Base-by-base conservation (phyloP, 371 early-diverging fungal genomes). In the Mucor circinelloides region DNA sequence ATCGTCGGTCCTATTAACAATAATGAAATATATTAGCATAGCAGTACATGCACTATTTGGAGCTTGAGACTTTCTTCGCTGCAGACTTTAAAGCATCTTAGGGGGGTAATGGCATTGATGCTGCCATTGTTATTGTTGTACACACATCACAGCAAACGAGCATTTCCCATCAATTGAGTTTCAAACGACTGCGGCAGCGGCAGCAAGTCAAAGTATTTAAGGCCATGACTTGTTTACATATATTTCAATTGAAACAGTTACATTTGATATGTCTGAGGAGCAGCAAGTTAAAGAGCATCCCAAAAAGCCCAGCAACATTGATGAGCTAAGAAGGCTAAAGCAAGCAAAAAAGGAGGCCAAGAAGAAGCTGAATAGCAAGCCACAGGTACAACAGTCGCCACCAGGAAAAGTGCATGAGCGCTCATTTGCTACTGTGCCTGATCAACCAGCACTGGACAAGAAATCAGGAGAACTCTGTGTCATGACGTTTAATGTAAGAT, bases 401-500 rank as follows among this genome's bases (percentile, higher is more conserved):
- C 46, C 65, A 27, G 67, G 64, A 2, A 60, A 64, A 32, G 73
- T 75, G 13, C 48, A 71, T 12, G 30, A 52, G 12, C 80, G 80
- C 10, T 19, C 44, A 6, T 75, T 80, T 50, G 61, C 32, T 9
- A 28, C 58, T 21, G 61, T 75, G 40, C 69, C 73, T 10, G 44
- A 71, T 44, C 63, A 64, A 34, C 60, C 30, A 27, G 23, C 31
- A 15, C 30, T 73, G 12, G 25, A 58, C 10, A 36, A 42, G 2
- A 13, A 48, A 15, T 23, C 60, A 19, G 68, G 75, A 9, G 59
- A 64, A 13, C 32, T 77, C 31, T 69, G 76, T 52, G 58, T 77
- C n/a, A 77, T 80, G 80, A 69, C 76, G 0, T 80, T 74, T 40
- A 80, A 80, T 60, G 80, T 80, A 77, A 70, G 52, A 48, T 15